These are phyloP conservation scores for Medicago arabica DNA, from an alignment of 306 rosid genomes.

Conservation along the genomic window DNA sequence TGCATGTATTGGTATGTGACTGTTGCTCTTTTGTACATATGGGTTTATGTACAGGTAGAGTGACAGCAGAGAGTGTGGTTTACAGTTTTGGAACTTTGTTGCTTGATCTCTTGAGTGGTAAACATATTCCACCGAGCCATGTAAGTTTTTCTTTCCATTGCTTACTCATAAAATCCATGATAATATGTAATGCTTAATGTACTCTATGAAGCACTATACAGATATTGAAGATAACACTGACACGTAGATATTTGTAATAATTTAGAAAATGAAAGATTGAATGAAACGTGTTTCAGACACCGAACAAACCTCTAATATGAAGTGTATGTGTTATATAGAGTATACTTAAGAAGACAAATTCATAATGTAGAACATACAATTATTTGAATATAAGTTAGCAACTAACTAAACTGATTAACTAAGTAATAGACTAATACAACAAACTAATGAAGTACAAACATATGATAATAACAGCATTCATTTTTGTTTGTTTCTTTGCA, in stretches of 20 bases:
- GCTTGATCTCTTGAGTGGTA: conserved; percentile 96
- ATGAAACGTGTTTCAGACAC: background rate
- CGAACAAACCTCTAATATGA: background rate
- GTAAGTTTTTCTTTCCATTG: conserved; percentile 55
- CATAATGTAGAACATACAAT: too few relatives aligned
- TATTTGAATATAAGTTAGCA: too few relatives aligned
- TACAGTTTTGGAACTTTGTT: conserved; percentile 90
- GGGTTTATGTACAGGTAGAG: conserved; percentile 70
- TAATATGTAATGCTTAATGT: background rate
- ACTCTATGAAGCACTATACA: background rate
- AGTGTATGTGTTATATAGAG: too few relatives aligned
- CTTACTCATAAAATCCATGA: background rate
- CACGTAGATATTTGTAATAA: background rate
- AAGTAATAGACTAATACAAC: too few relatives aligned
- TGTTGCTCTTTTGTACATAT: background rate
- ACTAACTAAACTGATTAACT: too few relatives aligned
- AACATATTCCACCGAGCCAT: conserved; percentile 93
- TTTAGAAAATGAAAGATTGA: too few relatives aligned
- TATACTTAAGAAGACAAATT: too few relatives aligned
- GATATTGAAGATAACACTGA: background rate
- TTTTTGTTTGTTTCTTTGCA: conserved; percentile 36
- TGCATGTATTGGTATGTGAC: background rate
- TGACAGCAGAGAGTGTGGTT: conserved; percentile 86
- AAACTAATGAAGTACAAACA: too few relatives aligned
- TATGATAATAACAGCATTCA: too few relatives aligned